Evolutionary conservation across 495 filamentous ascomycete species (phyloP).

Genomic region (Neurospora sp.): DNA sequence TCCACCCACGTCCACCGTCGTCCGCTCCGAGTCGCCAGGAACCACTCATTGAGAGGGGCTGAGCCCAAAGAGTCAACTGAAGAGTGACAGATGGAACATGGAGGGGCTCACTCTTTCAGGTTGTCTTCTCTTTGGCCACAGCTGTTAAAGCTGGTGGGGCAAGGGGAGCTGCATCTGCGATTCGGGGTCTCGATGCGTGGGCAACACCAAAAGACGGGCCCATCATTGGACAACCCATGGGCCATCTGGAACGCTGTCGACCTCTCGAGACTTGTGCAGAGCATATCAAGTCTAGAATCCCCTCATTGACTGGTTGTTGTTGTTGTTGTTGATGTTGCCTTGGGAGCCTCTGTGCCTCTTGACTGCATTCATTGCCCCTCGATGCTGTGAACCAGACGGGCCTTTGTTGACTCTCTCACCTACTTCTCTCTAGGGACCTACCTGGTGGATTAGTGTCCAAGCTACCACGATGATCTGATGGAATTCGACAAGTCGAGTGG

Average conservation of each 20-base stretch:
- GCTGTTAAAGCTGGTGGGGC: constrained; percentile 3
- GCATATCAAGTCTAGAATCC: not conserved
- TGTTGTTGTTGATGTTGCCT: not conserved
- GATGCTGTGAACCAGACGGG: not conserved
- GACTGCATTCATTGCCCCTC: not conserved
- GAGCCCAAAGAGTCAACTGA: not conserved
- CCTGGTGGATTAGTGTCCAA: not conserved
- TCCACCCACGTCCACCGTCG: not conserved
- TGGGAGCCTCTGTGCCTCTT: not conserved
- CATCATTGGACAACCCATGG: not conserved
- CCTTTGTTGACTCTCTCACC: not conserved
- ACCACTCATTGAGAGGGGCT: not conserved
- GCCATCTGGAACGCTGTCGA: not conserved
- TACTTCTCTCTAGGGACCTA: not conserved
- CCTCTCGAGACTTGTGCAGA: not conserved
- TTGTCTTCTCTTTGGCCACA: constrained; percentile 9
- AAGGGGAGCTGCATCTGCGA: constrained; percentile 1
- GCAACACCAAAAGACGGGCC: not conserved
- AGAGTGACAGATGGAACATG: constrained; percentile 1
- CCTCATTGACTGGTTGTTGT: not conserved
- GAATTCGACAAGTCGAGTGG: not conserved
- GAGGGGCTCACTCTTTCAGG: constrained; percentile 7
- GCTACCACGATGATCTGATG: not conserved
- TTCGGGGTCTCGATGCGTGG: not conserved
- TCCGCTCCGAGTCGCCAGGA: not conserved